Conservation (phyloP, 2,329 filamentous ascomycete species). For the Clarireedia monteithiana region DNA sequence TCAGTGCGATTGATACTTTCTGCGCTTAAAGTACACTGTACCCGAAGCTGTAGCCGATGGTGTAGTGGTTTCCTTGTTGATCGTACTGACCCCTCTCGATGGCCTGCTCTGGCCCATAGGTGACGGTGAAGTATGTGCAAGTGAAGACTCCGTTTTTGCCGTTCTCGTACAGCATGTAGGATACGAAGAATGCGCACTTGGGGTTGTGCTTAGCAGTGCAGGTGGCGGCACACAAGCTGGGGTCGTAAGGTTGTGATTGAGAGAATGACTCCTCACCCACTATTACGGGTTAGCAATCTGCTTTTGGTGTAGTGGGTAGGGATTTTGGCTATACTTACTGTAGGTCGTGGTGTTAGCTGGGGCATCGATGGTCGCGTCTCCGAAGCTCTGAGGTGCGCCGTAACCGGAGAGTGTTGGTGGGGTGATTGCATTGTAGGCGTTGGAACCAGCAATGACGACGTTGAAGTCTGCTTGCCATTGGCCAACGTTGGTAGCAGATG, state of each 20-base stretch:
- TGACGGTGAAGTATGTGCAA: conserved; percentile 33
- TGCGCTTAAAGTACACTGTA: conserved; percentile 4
- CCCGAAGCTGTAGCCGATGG: conserved; percentile 17
- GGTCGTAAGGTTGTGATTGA: conserved; percentile 26
- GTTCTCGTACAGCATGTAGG: conserved; percentile 33
- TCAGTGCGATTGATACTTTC: too few relatives aligned
- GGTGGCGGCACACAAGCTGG: conserved; percentile 26
- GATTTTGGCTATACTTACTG: conserved; percentile 4
- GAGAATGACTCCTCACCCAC: conserved; percentile 25
- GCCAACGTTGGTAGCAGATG: conserved; percentile 2
- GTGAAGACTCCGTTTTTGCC: conserved; percentile 30
- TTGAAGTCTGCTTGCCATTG: conserved; percentile 7
- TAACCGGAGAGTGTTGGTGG: conserved; percentile 17
- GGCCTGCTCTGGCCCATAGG: conserved; percentile 20
- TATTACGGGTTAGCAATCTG: not conserved
- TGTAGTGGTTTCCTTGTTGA: conserved; percentile 14
- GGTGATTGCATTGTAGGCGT: conserved; percentile 3
- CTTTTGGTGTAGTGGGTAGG: not conserved
- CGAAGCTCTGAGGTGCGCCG: conserved; percentile 25
- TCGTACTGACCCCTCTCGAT: conserved; percentile 18
- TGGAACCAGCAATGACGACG: conserved; percentile 7
- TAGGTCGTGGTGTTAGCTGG: conserved; percentile 24
- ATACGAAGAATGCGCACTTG: conserved; percentile 30
- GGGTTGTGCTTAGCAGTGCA: conserved; percentile 20
- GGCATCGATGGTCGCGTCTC: conserved; percentile 26